Evolutionary conservation across 2,329 filamentous ascomycete species (phyloP), one percentile per base, ranked within the genome.

Genomic region (Fusarium zealandicum): DNA sequence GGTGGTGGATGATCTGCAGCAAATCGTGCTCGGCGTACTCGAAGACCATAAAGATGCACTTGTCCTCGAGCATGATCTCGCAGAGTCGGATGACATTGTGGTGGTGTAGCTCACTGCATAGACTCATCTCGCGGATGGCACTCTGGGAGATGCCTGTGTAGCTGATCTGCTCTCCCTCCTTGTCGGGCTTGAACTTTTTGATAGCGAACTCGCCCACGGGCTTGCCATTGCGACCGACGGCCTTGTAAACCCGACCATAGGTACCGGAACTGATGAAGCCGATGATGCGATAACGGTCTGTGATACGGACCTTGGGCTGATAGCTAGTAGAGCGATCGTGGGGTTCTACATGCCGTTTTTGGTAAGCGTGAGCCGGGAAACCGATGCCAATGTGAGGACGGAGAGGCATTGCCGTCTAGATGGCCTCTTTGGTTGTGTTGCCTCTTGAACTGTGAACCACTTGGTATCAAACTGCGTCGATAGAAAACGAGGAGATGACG

Each of bases 171-270:
- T 99, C 95, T 51, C 95, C 95, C 76, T 99, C 95, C 78, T 98
- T 99, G 75, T 99, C 95, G 7, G 93, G 93, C 79, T 97, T 97
- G 84, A 97, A 96, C 84, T 99, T 99, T 73, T 99, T 99, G 80
- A 99, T 99, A 66, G 95, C 95, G 71, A 96, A 97, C 70, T 96
- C 92, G 59, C 72, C 87, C 79, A 66, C 87, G 85, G 68, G 63
- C 38, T 68, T 68, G 39, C 61, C 61, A 52, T 77, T 55, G 61
- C 88, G 87, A 66, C 90, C 87, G 36, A 92, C 80, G 14, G 95
- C 95, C 73, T 99, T 99, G 84, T 98, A 99, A 7, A 99, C 95
- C 27, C 95, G 89, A 30, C 95, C 95, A 83, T 99, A 99, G 13
- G 95, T 99, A 39, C 95, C 95, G 66, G 92, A 96, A 72, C 92